Percentiles rank a stretch among this genome's conserved stretches.
phyloP scores from a whole-genome alignment of 805 yeast species.

The Saccharomycopsis sp. region DNA sequence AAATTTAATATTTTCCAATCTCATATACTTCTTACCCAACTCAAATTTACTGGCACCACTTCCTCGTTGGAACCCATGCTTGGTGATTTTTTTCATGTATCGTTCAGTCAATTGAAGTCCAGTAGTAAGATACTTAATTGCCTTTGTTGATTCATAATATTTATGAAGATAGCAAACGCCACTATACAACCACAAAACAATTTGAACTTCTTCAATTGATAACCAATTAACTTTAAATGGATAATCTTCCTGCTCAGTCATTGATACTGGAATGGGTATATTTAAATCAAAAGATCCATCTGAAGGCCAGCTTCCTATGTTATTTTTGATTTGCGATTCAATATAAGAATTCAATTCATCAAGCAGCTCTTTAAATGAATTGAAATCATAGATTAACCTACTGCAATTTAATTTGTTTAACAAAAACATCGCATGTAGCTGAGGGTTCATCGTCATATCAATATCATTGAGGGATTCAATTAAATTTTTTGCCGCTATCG shows the following conservation, averaged over 20 bases:
- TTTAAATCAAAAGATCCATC: slow-evolving; percentile 14
- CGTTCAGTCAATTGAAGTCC: slow-evolving; percentile 10
- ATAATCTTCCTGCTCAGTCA: not conserved
- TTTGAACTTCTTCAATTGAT: slow-evolving; percentile 20
- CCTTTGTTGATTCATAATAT: slow-evolving; percentile 14
- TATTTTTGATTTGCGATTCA: slow-evolving; percentile 4
- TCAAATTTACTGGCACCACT: not conserved
- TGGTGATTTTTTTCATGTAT: slow-evolving; percentile 4
- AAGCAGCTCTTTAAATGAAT: slow-evolving; percentile 1
- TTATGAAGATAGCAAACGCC: slow-evolving; percentile 15
- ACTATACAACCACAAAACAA: slow-evolving; percentile 14
- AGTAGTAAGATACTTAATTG: slow-evolving; percentile 14
- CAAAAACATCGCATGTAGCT: slow-evolving; percentile 13
- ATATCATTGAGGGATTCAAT: too few species aligned
- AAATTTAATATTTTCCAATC: slow-evolving; percentile 13
- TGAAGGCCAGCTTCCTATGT: slow-evolving; percentile 16
- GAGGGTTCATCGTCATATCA: slow-evolving; percentile 1
- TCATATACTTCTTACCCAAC: slow-evolving; percentile 9
- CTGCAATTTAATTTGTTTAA: slow-evolving; percentile 11
- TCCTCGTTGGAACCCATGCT: slow-evolving; percentile 1
- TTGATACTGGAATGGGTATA: slow-evolving; percentile 7
- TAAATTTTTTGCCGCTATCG: not conserved
- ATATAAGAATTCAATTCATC: slow-evolving; percentile 13
- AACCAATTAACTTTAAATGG: slow-evolving; percentile 18
- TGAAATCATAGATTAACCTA: slow-evolving; percentile 6